Evolutionary conservation across 2,329 filamentous ascomycete genomes (phyloP).

Genomic region (Trichothecium roseum): DNA sequence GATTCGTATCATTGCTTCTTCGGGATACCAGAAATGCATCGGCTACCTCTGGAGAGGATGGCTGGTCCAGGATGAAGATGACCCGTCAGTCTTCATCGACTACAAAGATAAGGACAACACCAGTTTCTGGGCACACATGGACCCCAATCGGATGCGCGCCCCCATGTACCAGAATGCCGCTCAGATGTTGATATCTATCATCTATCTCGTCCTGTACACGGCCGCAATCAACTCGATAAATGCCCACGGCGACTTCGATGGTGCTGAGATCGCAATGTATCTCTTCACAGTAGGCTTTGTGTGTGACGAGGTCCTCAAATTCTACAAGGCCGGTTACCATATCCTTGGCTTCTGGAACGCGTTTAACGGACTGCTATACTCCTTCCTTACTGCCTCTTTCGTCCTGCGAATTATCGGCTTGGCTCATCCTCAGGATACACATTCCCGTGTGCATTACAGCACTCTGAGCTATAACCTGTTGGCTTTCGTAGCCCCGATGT

Average conservation of each 20-base stretch:
- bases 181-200: constrained; percentile 72
- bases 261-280: constrained; percentile 77
- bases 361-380: constrained; percentile 80
- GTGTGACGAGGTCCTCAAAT: constrained; percentile 76
- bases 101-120: constrained; percentile 76
- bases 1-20: constrained; percentile 76
- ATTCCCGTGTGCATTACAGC: constrained; percentile 53
- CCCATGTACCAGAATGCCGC: constrained; percentile 87
- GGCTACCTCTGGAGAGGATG: constrained; percentile 88
- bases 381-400: constrained; percentile 68
- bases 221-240: constrained; percentile 93
- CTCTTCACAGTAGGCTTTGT: constrained; percentile 86
- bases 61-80: constrained; percentile 91
- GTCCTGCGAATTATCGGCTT: constrained; percentile 71
- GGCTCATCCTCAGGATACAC: constrained; percentile 38
- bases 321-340: constrained; percentile 86
- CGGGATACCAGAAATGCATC: constrained; percentile 94
- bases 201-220: constrained; percentile 81
- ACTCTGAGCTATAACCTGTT: constrained; percentile 86
- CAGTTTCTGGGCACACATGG: constrained; percentile 70
- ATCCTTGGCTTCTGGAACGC: constrained; percentile 97
- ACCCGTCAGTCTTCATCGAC: constrained; percentile 80
- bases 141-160: constrained; percentile 88
- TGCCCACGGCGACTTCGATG: constrained; percentile 68
- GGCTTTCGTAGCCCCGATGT: constrained; percentile 89